A percentile compares a stretch with the other conserved stretches of the same genome.
These are phyloP conservation scores for Ophiostoma sp. DNA, from an alignment of 2,329 filamentous ascomycete genomes.

Conservation along the genomic window DNA sequence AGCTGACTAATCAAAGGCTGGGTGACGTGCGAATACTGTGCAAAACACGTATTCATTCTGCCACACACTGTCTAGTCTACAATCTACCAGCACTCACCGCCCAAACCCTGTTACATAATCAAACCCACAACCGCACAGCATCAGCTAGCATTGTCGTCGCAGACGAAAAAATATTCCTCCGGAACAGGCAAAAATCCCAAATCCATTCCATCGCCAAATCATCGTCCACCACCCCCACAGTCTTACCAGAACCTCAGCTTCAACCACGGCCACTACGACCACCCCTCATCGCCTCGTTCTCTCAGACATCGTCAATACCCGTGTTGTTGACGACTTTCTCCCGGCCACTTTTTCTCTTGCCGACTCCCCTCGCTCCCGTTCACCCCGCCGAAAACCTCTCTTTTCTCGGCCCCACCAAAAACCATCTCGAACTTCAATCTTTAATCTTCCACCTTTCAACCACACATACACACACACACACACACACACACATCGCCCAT, in stretches of 20 bases:
- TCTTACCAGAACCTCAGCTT: neutral
- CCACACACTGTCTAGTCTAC: too few species aligned
- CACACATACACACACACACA: neutral
- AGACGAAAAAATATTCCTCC: slow-evolving; percentile 23
- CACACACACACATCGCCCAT: slow-evolving; percentile 11
- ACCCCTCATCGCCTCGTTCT: neutral
- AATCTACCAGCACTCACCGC: neutral
- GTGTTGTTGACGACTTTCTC: neutral
- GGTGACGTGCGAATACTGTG: too few species aligned
- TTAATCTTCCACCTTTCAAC: neutral
- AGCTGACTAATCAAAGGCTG: neutral
- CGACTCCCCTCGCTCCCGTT: neutral
- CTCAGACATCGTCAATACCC: neutral
- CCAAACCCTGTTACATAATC: neutral
- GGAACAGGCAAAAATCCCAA: slow-evolving; percentile 21
- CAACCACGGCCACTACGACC: neutral
- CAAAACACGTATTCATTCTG: too few species aligned
- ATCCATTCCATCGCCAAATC: slow-evolving; percentile 12
- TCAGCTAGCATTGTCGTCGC: slow-evolving; percentile 4
- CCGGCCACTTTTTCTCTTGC: neutral
- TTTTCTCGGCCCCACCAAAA: slow-evolving; percentile 7
- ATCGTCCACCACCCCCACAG: slow-evolving; percentile 2
- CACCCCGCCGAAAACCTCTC: slow-evolving; percentile 12
- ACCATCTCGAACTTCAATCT: slow-evolving; percentile 12
- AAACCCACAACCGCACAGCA: slow-evolving; percentile 24